Evolutionary conservation across 139 green algal species (phyloP), one percentile per base, ranked within the genome.

Genomic region (Tetradesmus lagerheimii): DNA sequence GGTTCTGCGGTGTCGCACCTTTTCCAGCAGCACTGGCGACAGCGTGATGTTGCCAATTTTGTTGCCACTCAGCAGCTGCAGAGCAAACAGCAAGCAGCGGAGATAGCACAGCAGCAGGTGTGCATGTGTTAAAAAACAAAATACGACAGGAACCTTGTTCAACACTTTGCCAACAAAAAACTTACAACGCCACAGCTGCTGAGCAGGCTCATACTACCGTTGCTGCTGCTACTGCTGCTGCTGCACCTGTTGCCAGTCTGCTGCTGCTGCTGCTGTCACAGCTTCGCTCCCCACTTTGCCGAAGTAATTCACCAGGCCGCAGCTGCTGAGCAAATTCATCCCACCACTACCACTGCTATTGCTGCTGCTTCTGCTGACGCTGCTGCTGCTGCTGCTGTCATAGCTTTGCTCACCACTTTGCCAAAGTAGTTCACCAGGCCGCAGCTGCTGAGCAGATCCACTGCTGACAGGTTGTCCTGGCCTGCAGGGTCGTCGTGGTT

Each of bases 401-500:
- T 35, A 76, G 45, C 4, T 20, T 2, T 14, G 9, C 93, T 18
- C 83, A 96, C 93, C 86, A 91, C 83, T 92, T 99, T 99, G 39
- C 98, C 98, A 95, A 99, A 99, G 95, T 99, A 99, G 94, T 99
- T 99, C 83, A 99, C 94, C 15, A 99, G 94, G 57, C 94, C 94
- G 83, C 90, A 94, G 35, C 92, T 93, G 38, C 96, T 96, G 25
- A 99, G 93, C 50, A 99, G 95, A 93, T 99, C 98, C 39, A 99
- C 96, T 0, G 98, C 97, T 35, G 95, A 98, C 39, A 99, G 92
- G 91, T 98, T 98, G 87, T 99, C 96, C 1, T 93, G 90, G 29
- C 97, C 97, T 2, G 94, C 91, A 29, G 98, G 98, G 88, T 99
- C 98, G 92, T 99, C 98, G 94, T 99, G 98, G 93, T 99, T 99